Percentiles rank a stretch among this genome's conserved stretches.
phyloP scores from a whole-genome alignment of 371 early-diverging fungal species.

The Gilbertella persicaria region DNA sequence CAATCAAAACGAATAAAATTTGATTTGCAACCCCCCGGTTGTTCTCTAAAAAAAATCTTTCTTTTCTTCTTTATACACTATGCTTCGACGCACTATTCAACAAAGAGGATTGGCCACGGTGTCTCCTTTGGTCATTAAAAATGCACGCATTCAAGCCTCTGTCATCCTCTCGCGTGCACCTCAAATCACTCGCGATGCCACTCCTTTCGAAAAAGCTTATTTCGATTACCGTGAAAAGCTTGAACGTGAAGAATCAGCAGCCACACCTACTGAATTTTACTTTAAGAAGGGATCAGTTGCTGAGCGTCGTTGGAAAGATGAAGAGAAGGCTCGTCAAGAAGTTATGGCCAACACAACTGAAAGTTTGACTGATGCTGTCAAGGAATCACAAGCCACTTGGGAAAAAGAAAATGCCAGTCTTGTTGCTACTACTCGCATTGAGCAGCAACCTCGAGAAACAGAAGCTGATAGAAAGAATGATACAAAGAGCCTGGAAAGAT shows the following conservation, averaged over 20 bases:
- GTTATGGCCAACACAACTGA: constrained; percentile 33
- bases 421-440: constrained; percentile 38
- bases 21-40: constrained; percentile 3
- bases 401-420: constrained; percentile 54
- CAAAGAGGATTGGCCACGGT: constrained; percentile 25
- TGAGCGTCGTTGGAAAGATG: constrained; percentile 73
- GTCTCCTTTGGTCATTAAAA: constrained; percentile 34
- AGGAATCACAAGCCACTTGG: constrained; percentile 27
- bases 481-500: constrained; percentile 73
- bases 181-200: constrained; percentile 70
- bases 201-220: constrained; percentile 77
- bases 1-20: constrained; percentile 5
- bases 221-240: constrained; percentile 75
- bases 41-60: not conserved
- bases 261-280: constrained; percentile 82
- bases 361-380: constrained; percentile 37
- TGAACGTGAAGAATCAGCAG: constrained; percentile 60
- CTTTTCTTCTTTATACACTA: constrained; percentile 1
- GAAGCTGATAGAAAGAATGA: constrained; percentile 71
- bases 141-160: constrained; percentile 62
- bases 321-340: constrained; percentile 49
- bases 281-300: constrained; percentile 88
- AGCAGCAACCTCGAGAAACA: constrained; percentile 57
- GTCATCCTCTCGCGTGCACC: constrained; percentile 83
- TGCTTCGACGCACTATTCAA: constrained; percentile 12